Evolutionary conservation across 805 yeast genomes (phyloP), one percentile per base, ranked within the genome.

Genomic region (Hanseniaspora lachancei): DNA sequence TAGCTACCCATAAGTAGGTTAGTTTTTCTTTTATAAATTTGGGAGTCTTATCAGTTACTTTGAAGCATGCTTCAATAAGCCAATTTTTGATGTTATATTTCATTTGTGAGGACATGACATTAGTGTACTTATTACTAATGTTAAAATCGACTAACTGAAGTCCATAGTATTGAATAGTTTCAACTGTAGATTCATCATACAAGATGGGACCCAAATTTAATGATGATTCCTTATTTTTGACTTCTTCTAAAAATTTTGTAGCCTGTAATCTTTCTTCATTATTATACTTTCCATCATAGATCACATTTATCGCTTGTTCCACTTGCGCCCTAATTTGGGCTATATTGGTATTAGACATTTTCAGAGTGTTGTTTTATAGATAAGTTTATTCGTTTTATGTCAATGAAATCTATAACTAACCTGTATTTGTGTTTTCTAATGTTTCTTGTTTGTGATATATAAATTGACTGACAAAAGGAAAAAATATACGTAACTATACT

Each of bases 141-240:
- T 96, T 79, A 62, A 81, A 74, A 60, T 88, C 87, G 34, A 93
- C 70, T 58, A 93, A 70, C 18, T 91, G 81, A 41, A 93, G 72
- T 0, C 98, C 98, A 67, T 81, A 93, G 68, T 95, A 97, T 59
- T 96, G 80, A 24, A 89, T 89, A 29, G 87, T 80, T 60, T 74
- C 78, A 64, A 83, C 78, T 46, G 77, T 72, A 61, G 81, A 72
- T 70, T 78, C 72, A 66, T 75, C 66, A 85, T 88, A 68, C 83
- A 91, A 2, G 97, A 54, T 35, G 12, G 54, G 54, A 97, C 89
- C 95, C 88, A 59, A 73, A 24, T 79, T 44, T 8, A 56, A 15
- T 0, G 98, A 97, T 21, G 95, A 82, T 65, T 89, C 95, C 10
- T 82, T 85, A 59, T 84, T 81, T 64, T 87, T 89, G 27, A 91